Evolutionary conservation across 2,329 filamentous ascomycete species (phyloP), one percentile per base, ranked within the genome.

Genomic region (Sporothrix phasma): DNA sequence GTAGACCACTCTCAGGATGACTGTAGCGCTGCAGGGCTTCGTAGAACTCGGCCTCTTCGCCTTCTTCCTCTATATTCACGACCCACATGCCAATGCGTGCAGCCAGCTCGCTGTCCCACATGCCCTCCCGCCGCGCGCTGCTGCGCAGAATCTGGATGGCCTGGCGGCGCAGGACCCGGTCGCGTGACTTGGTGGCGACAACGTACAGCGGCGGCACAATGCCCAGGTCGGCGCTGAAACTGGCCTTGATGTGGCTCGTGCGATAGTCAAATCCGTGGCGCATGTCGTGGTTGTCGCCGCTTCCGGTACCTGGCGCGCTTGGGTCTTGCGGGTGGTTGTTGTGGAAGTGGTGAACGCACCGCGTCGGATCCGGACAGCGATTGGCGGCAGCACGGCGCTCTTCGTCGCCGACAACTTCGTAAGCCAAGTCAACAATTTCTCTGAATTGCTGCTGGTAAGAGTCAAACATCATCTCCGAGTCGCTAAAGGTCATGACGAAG

Each of bases 91-190:
- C 79, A 67, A 85, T 84, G 7, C 78, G 78, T 1, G 82, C 82
- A 11, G 79, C 77, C 66, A 85, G 76, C 67, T 83, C 80, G 69
- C 82, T 86, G 69, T 89, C 86, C 86, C 86, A 89, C 79, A 88
- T 85, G 24, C 84, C 86, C 73, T 89, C 87, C 58, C 85, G 77
- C 53, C 85, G 78, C 7, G 84, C 81, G 69, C 81, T 85, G 68
- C 79, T 83, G 60, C 79, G 77, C 63, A 89, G 74, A 43, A 89
- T 72, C 71, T 83, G 78, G 47, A 88, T 84, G 7, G 86, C 86
- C 67, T 83, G 81, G 19, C 84, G 77, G 22, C 86, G 80, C 39
- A 82, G 77, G 1, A 75, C 68, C 0, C 80, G 79, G 66, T 87
- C 81, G 11, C 85, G 80, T 69, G 85, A 88, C 70, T 87, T 87